phyloP scores from a whole-genome alignment of 2,329 filamentous ascomycete genomes.

The Beauveria sp. region DNA sequence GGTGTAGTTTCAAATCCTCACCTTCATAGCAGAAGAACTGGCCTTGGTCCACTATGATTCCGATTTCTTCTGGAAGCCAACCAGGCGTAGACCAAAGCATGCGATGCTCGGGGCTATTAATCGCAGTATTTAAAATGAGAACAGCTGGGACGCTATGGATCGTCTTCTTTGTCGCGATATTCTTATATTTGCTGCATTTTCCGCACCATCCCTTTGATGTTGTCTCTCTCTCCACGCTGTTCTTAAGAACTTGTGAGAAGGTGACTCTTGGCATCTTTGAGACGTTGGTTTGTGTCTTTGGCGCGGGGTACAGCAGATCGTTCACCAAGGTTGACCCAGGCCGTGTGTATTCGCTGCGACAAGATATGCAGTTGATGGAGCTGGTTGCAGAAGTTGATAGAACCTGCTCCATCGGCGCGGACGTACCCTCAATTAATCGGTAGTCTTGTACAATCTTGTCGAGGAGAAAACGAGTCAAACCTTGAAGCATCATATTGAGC shows the following conservation, averaged over 20 bases:
- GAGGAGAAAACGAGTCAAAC: constrained; percentile 76
- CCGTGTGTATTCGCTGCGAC: constrained; percentile 74
- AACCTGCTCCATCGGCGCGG: constrained; percentile 61
- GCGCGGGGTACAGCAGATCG: constrained; percentile 69
- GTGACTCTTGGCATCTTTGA: constrained; percentile 48
- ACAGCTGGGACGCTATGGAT: constrained; percentile 77
- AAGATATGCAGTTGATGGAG: constrained; percentile 77
- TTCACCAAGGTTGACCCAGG: constrained; percentile 75
- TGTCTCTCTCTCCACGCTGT: constrained; percentile 81
- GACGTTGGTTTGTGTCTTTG: constrained; percentile 41
- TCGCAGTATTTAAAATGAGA: constrained; percentile 80
- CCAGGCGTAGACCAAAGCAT: constrained; percentile 82
- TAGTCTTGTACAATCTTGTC: constrained; percentile 75
- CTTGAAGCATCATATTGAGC: constrained; percentile 76
- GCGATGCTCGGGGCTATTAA: constrained; percentile 63
- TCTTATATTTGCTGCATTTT: constrained; percentile 84
- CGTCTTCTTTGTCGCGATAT: constrained; percentile 74
- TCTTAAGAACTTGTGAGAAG: constrained; percentile 89
- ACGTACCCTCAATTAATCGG: constrained; percentile 54
- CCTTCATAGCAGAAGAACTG: constrained; percentile 94
- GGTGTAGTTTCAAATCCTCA: constrained; percentile 72
- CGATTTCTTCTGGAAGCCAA: constrained; percentile 91
- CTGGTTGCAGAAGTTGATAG: constrained; percentile 65
- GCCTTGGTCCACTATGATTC: constrained; percentile 82
- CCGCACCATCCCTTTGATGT: constrained; percentile 91